Conservation (phyloP, 2,329 filamentous ascomycete species). For the Alternaria conjuncta region DNA sequence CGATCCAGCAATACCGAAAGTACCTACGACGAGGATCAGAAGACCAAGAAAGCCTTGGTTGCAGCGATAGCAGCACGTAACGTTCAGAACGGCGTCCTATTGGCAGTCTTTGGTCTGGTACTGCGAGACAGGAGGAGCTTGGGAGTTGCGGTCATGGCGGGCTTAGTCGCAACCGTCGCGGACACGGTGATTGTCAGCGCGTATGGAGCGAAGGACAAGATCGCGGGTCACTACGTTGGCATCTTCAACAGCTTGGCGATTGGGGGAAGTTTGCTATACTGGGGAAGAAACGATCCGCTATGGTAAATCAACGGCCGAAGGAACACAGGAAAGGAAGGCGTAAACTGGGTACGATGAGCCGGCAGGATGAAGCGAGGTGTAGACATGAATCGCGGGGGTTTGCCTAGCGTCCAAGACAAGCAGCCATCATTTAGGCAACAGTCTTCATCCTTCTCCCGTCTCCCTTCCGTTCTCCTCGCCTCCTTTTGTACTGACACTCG, state of each 20-base stretch:
- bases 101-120: slow-evolving; percentile 27
- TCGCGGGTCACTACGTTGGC: slow-evolving; percentile 29
- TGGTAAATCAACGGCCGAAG: slow-evolving; percentile 11
- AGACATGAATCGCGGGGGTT: background rate
- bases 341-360: background rate
- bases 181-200: slow-evolving; percentile 29
- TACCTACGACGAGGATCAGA: slow-evolving; percentile 15
- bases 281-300: slow-evolving; percentile 25
- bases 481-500: background rate
- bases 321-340: background rate
- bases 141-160: slow-evolving; percentile 28
- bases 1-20: slow-evolving; percentile 1
- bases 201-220: slow-evolving; percentile 29
- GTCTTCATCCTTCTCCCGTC: background rate
- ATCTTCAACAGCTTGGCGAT: slow-evolving; percentile 31
- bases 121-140: slow-evolving; percentile 29
- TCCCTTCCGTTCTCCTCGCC: background rate
- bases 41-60: slow-evolving; percentile 30
- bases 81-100: slow-evolving; percentile 27
- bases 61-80: slow-evolving; percentile 34
- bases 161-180: slow-evolving; percentile 28
- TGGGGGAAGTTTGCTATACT: slow-evolving; percentile 31
- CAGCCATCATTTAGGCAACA: background rate
- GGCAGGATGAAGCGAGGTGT: background rate
- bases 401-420: background rate